Evolutionary conservation across 768 basidiomycete species (phyloP).

Genomic region (Strobilomyces confusus): DNA sequence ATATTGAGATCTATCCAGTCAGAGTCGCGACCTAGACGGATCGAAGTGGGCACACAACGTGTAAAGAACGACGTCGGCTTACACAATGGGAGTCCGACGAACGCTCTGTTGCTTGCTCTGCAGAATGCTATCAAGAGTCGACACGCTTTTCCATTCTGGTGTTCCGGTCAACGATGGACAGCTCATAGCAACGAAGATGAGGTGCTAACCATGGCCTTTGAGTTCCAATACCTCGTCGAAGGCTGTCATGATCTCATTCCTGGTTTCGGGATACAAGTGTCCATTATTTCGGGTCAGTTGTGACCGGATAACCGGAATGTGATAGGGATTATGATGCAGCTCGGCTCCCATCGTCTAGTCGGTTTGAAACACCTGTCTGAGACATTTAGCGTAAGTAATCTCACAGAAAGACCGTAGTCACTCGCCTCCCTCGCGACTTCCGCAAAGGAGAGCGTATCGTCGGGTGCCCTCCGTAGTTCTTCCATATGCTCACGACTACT

Average conservation of each 20-base stretch:
- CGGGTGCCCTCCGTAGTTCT: not conserved
- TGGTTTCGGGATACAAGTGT: not conserved
- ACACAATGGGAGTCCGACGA: conserved; percentile 51
- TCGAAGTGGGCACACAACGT: no score
- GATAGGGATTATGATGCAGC: conserved; percentile 27
- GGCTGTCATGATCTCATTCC: not conserved
- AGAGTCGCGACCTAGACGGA: conserved; percentile 34
- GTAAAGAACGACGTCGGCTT: no score
- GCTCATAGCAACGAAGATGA: not conserved
- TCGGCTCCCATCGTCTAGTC: conserved; percentile 37
- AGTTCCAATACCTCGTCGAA: not conserved
- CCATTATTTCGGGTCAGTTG: not conserved
- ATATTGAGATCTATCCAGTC: conserved; percentile 34
- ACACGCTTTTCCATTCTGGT: conserved; percentile 1
- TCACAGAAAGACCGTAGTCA: not conserved
- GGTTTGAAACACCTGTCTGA: conserved; percentile 32
- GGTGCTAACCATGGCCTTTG: not conserved
- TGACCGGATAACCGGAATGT: conserved; percentile 23
- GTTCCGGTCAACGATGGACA: not conserved
- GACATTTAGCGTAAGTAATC: not conserved
- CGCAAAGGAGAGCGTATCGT: conserved; percentile 29
- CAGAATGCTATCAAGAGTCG: not conserved
- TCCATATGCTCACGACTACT: not conserved
- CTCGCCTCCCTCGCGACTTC: conserved; percentile 35
- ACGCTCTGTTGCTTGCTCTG: conserved; percentile 19